Evolutionary conservation across 352 stramenopile genomes (phyloP).

Genomic region (Phytopythium delawarense): DNA sequence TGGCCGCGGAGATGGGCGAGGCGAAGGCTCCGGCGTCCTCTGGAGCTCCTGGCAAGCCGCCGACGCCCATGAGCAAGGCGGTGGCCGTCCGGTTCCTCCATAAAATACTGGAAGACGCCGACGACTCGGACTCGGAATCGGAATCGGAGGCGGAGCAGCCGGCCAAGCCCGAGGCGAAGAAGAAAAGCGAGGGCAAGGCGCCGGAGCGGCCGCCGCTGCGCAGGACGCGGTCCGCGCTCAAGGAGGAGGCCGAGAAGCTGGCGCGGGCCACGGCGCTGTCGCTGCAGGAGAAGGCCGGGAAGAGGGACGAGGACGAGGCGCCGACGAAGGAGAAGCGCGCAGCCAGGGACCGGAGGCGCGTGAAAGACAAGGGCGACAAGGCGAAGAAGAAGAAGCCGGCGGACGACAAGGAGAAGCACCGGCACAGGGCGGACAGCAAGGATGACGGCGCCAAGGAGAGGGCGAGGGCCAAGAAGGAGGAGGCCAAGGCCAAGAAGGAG

Average conservation of each 20-base stretch:
- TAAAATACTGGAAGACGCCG: neutral
- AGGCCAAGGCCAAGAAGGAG: neutral
- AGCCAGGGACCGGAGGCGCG: neutral
- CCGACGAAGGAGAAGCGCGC: neutral
- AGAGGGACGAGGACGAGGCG: neutral
- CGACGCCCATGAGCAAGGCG: neutral
- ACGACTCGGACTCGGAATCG: slow-evolving; percentile 2
- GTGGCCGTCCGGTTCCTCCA: slow-evolving; percentile 2
- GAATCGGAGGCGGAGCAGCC: neutral
- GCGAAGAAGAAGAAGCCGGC: neutral
- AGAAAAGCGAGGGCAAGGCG: neutral
- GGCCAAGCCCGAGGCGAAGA: neutral
- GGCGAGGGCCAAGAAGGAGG: neutral
- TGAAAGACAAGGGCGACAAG: neutral
- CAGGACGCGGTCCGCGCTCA: neutral
- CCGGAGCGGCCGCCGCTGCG: neutral
- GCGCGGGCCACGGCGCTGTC: neutral
- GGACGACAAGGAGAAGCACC: neutral
- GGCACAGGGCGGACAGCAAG: neutral
- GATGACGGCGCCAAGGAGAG: neutral
- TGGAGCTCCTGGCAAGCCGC: neutral
- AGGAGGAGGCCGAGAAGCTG: neutral
- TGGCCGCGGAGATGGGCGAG: neutral
- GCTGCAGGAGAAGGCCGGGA: neutral
- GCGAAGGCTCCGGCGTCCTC: neutral